Base-by-base conservation (phyloP, 2,329 filamentous ascomycete species). In the Didymella lethalis region DNA sequence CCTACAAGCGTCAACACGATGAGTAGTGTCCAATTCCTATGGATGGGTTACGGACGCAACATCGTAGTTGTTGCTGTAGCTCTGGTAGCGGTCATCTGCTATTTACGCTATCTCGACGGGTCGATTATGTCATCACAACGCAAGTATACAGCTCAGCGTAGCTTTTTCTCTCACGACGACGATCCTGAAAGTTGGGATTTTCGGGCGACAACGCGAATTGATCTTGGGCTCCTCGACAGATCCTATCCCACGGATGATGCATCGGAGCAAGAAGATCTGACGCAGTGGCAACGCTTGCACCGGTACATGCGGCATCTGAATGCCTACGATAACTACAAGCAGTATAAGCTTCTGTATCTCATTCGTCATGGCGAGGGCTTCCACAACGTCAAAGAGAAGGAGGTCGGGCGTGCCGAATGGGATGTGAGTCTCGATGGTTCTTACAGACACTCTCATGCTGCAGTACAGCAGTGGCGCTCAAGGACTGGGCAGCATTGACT, bases 301-400 rank as follows among this genome's bases (percentile, higher is more conserved):
- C 69, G 81, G 57, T 85, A 85, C 62, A 79, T 90, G n/a, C 64
- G 78, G 29, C 72, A 79, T 23, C 71, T 90, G 36, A 87, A 87
- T 74, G 63, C 69, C 3, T 71, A 78, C 2, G 72, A 72, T 8
- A 5, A 65, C 73, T 7, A 78, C 46, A 80, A 81, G 7, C 75
- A 79, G 16, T 90, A 88, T 77, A 90, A 90, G 74, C 78, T 90
- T 7, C 69, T 90, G 32, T 87, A 86, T 72, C 79, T 89, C 72
- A 86, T 84, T 34, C 84, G 88, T 34, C 88, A 90, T 68, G 88
- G 88, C n/a, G 82, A 90, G 75, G 88, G 88, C 1, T 74, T 78
- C 36, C 83, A 87, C 71, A 87, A 87, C 65, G 83, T 85, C 10
- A 87, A 86, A 36, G 85, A 89, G 75, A 79, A 78, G 34, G 87